A percentile compares a stretch with the other conserved stretches of the same genome.
These are phyloP conservation scores for Pestalotiopsis sp. DNA, from an alignment of 2,329 filamentous ascomycete species.

Conservation along the genomic window DNA sequence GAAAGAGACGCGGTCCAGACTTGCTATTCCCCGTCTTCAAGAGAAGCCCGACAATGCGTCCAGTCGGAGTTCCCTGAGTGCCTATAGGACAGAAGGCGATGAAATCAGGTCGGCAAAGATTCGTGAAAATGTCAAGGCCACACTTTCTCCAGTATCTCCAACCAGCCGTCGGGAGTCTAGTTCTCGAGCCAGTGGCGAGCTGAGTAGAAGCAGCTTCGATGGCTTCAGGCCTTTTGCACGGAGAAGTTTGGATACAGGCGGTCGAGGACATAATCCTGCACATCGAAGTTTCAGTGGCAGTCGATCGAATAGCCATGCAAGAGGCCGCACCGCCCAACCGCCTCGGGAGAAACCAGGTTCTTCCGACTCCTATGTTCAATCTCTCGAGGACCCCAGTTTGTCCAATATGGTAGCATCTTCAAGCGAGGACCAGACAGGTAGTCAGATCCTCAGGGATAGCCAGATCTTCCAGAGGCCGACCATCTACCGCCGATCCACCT, in stretches of 20 bases:
- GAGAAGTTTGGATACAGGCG: constrained; percentile 56
- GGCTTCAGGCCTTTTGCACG: constrained; percentile 47
- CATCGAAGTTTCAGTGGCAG: constrained; percentile 67
- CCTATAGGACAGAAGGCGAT: constrained; percentile 4
- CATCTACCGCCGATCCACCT: constrained; percentile 52
- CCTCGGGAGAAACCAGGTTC: constrained; percentile 61
- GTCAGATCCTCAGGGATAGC: constrained; percentile 85
- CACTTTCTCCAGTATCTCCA: constrained; percentile 56
- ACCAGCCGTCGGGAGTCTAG: constrained; percentile 45
- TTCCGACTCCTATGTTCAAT: constrained; percentile 76
- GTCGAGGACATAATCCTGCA: constrained; percentile 43
- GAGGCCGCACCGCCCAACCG: constrained; percentile 44
- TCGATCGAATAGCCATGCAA: constrained; percentile 53
- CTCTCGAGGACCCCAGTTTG: constrained; percentile 71
- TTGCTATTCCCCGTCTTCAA: constrained; percentile 12
- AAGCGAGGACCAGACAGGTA: constrained; percentile 80
- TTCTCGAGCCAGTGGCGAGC: constrained; percentile 58
- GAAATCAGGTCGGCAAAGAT: constrained; percentile 43
- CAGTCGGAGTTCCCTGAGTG: constrained; percentile 20
- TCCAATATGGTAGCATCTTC: constrained; percentile 72
- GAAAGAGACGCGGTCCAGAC: constrained; percentile 34
- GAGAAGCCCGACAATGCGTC: constrained; percentile 12
- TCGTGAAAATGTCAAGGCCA: constrained; percentile 63
- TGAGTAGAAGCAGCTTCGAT: constrained; percentile 56
- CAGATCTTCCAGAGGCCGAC: constrained; percentile 86